phyloP scores from a whole-genome alignment of 2,329 filamentous ascomycete genomes.

The Fusarium sp. region DNA sequence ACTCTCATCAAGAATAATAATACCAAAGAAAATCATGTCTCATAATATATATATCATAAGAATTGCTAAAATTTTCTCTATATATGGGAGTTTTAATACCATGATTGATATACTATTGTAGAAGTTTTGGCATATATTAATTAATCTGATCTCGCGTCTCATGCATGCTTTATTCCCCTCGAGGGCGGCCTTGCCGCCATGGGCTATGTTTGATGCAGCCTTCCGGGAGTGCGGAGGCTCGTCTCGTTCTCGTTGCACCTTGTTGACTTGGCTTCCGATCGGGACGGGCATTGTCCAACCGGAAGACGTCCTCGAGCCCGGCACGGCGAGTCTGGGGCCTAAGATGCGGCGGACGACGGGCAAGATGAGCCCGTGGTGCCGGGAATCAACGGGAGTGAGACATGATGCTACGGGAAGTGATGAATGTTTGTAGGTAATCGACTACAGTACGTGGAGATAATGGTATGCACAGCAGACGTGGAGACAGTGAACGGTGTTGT shows the following conservation, averaged over 20 bases:
- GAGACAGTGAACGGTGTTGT: slow-evolving; percentile 14
- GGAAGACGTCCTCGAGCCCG: slow-evolving; percentile 42
- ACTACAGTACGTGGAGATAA: slow-evolving; percentile 26
- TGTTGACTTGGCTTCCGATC: slow-evolving; percentile 41
- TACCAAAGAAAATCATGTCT: too few relatives aligned
- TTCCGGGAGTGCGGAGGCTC: slow-evolving; percentile 40
- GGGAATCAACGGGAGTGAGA: slow-evolving; percentile 46
- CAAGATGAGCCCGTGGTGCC: slow-evolving; percentile 39
- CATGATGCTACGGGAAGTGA: slow-evolving; percentile 1
- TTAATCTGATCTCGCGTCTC: too few relatives aligned
- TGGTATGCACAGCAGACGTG: slow-evolving; percentile 23
- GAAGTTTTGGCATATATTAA: too few relatives aligned
- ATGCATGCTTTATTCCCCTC: too few relatives aligned
- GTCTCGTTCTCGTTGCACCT: slow-evolving; percentile 26
- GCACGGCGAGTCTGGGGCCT: slow-evolving; percentile 36
- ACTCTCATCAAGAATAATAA: too few relatives aligned
- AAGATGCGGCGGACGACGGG: slow-evolving; percentile 34
- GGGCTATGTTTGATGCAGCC: slow-evolving; percentile 34
- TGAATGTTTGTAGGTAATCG: slow-evolving; percentile 18
- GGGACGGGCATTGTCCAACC: slow-evolving; percentile 43
- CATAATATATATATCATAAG: too few relatives aligned
- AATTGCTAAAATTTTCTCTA: too few relatives aligned
- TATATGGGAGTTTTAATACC: too few relatives aligned
- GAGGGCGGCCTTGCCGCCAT: slow-evolving; percentile 13
- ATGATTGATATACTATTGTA: too few relatives aligned